Conservation (phyloP, 1,284 basidiomycete genomes). For the Ustilago xerochloae region DNA sequence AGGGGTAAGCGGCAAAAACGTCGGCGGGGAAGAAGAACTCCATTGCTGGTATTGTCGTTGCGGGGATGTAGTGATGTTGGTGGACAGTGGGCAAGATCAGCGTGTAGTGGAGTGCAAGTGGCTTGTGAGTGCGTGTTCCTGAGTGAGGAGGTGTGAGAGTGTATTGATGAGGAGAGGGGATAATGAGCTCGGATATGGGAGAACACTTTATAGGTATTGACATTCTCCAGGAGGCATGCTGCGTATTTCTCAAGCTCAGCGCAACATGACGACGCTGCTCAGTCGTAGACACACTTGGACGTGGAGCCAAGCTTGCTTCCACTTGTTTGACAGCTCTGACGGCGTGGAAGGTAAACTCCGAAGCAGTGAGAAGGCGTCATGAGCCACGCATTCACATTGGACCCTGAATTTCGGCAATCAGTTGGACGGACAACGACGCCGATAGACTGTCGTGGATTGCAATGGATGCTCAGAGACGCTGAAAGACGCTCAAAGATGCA, state of each 20-base stretch:
- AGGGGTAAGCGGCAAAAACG: slow-evolving; percentile 43
- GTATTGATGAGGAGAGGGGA: slow-evolving; percentile 8
- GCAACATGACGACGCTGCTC: slow-evolving; percentile 27
- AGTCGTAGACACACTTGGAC: neutral
- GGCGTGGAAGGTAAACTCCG: slow-evolving; percentile 20
- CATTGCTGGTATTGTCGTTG: slow-evolving; percentile 10
- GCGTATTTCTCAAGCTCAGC: neutral
- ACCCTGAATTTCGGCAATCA: slow-evolving; percentile 27
- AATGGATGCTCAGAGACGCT: slow-evolving; percentile 15
- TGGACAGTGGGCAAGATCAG: neutral
- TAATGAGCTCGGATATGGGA: neutral
- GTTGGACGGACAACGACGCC: neutral
- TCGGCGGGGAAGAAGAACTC: slow-evolving; percentile 57
- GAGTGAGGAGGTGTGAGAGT: slow-evolving; percentile 9
- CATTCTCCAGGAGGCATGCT: neutral
- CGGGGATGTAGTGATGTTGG: slow-evolving; percentile 1
- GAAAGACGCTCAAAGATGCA: slow-evolving; percentile 18
- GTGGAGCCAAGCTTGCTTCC: neutral
- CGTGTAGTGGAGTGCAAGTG: neutral
- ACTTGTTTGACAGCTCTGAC: slow-evolving; percentile 23
- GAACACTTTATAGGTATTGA: slow-evolving; percentile 15
- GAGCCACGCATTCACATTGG: slow-evolving; percentile 13
- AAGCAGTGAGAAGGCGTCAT: slow-evolving; percentile 22
- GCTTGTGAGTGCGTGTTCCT: slow-evolving; percentile 9
- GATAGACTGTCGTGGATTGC: slow-evolving; percentile 8